Evolutionary conservation across 1,284 basidiomycete species (phyloP).

Genomic region (Pseudozyma flocculosa): DNA sequence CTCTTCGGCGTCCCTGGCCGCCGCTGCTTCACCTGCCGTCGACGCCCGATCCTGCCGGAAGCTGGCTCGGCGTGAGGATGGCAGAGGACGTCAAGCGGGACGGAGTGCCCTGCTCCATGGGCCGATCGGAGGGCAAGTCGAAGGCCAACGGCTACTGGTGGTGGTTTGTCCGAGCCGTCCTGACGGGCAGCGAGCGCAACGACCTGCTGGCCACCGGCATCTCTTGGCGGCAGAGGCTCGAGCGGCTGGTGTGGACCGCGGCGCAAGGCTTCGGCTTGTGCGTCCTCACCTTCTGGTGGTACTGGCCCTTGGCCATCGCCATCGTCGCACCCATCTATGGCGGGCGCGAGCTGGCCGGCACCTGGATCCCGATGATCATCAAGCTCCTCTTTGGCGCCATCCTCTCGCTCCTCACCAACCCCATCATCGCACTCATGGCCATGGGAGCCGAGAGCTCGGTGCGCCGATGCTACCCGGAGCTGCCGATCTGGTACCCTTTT

Average conservation of each 20-base stretch:
- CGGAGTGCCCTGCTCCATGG: slow-evolving; percentile 29
- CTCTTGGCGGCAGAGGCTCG: slow-evolving; percentile 35
- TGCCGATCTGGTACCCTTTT: slow-evolving; percentile 27
- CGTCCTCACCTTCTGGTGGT: slow-evolving; percentile 51
- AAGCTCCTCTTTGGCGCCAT: slow-evolving; percentile 56
- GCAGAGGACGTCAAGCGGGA: slow-evolving; percentile 28
- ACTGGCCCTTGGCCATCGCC: slow-evolving; percentile 53
- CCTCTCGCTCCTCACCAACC: slow-evolving; percentile 49
- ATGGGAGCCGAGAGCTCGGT: slow-evolving; percentile 50
- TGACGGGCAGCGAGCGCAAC: slow-evolving; percentile 48
- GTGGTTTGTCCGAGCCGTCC: slow-evolving; percentile 43
- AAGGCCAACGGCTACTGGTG: slow-evolving; percentile 22
- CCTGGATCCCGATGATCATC: slow-evolving; percentile 56
- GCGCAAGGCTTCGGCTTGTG: slow-evolving; percentile 47
- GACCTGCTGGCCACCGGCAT: slow-evolving; percentile 37
- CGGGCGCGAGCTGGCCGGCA: slow-evolving; percentile 45
- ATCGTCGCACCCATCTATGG: slow-evolving; percentile 55
- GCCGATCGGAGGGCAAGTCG: slow-evolving; percentile 20
- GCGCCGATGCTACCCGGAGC: slow-evolving; percentile 40
- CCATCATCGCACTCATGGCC: slow-evolving; percentile 52
- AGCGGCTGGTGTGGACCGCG: slow-evolving; percentile 48
- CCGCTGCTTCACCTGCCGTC: slow-evolving; percentile 47
- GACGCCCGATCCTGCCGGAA: slow-evolving; percentile 29
- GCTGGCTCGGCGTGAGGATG: slow-evolving; percentile 32
- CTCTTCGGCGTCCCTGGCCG: slow-evolving; percentile 46